Evolutionary conservation across 2,329 filamentous ascomycete genomes (phyloP), one percentile per base, ranked within the genome.

Genomic region (Huntiella abstrusa): DNA sequence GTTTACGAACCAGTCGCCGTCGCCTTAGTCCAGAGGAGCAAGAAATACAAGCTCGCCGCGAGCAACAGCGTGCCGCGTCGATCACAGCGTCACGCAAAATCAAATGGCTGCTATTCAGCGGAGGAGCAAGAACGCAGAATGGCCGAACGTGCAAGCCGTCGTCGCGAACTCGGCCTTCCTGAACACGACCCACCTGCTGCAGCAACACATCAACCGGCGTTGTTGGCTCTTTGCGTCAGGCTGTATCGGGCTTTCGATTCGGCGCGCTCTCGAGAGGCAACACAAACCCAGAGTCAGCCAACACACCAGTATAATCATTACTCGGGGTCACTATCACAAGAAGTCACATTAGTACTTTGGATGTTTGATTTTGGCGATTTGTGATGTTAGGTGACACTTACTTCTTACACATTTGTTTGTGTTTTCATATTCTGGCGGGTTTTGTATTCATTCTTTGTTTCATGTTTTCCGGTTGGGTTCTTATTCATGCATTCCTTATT

Each of bases 1-100:
- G 55, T 13, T 53, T 60, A 16, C 57, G 62, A 5, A 55, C 59
- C 22, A 34, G 7, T 43, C 58, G 5, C 56, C 57, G 2, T 58
- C 57, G 2, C 55, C 62, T 12, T 59, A 63, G 41, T 28, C 38
- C 45, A 3, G 44, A 50, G 37, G 37, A 45, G 39, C 28, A 50
- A 32, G 46, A 36, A 7, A 41, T 41, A 11, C 46, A 43, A 12
- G 38, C 38, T n/a, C 49, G 49, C 16, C 46, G 47, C 28, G 37
- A 39, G 22, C 41, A 45, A 3, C 49, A 48, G 33, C 33, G 46
- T 12, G 46, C 19, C 22, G n/a, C 49, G 49, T 12, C 40, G 45
- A 4, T 46, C 46, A 12, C 49, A 43, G 8, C 49, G 49, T 6
- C 45, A 45, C 15, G 45, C 44, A 17, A 41, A 41, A 32, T 12